These are phyloP conservation scores for Murraya koenigii DNA, from an alignment of 345 rosid species.

Conservation along the genomic window DNA sequence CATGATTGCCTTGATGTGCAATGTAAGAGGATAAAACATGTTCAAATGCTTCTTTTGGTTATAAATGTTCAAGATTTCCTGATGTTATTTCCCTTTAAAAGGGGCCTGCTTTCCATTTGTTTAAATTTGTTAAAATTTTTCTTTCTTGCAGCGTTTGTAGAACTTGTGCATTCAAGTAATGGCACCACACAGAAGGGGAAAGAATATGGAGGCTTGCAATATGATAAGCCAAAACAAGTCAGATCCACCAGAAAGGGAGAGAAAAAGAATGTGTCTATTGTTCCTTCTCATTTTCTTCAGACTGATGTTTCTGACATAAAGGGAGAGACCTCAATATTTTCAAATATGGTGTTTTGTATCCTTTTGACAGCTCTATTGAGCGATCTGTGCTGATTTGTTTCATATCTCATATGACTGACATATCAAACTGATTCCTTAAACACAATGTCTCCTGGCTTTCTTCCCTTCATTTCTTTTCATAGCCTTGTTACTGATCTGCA, in stretches of 20 bases:
- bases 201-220: constrained; percentile 42
- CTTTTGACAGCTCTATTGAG: constrained; percentile 32
- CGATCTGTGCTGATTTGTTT: constrained; percentile 3
- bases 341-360: constrained; percentile 89
- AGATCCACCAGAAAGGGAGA: constrained; percentile 55
- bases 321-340: constrained; percentile 77
- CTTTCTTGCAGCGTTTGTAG: constrained; percentile 68
- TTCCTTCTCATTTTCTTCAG: constrained; percentile 77
- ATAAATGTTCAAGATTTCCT: background rate
- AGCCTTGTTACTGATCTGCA: background rate
- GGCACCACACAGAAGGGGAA: constrained; percentile 78
- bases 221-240: constrained; percentile 30
- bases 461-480: background rate
- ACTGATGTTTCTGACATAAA: constrained; percentile 81
- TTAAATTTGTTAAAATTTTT: constrained; percentile 8
- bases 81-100: background rate
- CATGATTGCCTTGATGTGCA: constrained; percentile 94
- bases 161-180: constrained; percentile 79
- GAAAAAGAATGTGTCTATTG: constrained; percentile 51
- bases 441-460: background rate
- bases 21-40: constrained; percentile 43
- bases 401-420: background rate
- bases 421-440: background rate
- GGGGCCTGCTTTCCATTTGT: background rate
- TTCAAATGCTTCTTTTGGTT: background rate